Conservation (phyloP, 2,329 filamentous ascomycete species). For the Fusarium continuum region DNA sequence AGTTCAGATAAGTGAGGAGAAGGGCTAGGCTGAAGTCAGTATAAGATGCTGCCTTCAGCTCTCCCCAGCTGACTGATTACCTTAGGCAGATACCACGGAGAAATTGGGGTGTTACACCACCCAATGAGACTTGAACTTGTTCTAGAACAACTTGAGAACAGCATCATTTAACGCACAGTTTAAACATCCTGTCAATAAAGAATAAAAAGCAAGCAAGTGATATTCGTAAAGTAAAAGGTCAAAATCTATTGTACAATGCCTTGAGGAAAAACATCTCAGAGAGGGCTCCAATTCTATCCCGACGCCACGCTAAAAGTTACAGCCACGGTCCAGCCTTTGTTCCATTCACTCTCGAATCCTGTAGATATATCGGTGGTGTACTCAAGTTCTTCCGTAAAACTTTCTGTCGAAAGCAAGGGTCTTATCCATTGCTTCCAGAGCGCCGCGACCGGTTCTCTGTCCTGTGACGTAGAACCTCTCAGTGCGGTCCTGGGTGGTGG, state of each 20-base stretch:
- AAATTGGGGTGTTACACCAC: no score
- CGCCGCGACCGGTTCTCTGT: constrained; percentile 19
- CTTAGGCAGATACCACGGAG: no score
- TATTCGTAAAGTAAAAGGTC: background rate
- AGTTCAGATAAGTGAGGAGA: background rate
- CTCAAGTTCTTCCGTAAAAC: constrained; percentile 1
- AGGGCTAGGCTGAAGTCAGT: background rate
- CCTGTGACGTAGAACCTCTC: constrained; percentile 30
- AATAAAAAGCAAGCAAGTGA: no score
- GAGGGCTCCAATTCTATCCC: constrained; percentile 13
- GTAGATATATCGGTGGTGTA: background rate
- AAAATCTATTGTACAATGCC: constrained; percentile 21
- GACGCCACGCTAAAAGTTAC: constrained; percentile 27
- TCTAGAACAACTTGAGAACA: no score
- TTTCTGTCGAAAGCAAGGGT: constrained; percentile 18
- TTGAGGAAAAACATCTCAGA: background rate
- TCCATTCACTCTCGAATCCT: background rate
- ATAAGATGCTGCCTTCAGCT: background rate
- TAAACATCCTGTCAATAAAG: no score
- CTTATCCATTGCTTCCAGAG: constrained; percentile 2
- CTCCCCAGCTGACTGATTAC: no score
- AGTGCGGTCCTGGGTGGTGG: constrained; percentile 2
- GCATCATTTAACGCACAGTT: no score
- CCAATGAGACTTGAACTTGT: background rate
- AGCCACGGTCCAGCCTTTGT: constrained; percentile 1